phyloP scores from a whole-genome alignment of 179 eudicot genomes.

The Silene coronaria region DNA sequence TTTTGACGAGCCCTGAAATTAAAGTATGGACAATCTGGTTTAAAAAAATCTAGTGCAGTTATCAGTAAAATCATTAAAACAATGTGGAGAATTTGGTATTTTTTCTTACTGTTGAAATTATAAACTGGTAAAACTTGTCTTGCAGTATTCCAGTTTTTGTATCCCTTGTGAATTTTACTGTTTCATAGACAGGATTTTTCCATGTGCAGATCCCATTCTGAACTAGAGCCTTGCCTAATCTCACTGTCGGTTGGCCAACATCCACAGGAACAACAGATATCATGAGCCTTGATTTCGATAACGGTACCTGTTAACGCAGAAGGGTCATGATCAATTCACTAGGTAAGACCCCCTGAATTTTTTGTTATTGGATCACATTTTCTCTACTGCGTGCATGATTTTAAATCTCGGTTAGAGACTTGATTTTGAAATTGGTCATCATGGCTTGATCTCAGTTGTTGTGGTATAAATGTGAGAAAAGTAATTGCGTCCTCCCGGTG shows the following conservation, averaged over 20 bases:
- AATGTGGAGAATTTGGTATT: not conserved
- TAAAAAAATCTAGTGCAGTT: constrained; percentile 7
- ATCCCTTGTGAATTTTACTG: constrained; percentile 61
- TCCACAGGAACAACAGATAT: constrained; percentile 74
- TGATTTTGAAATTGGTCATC: not conserved
- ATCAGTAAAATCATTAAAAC: not conserved
- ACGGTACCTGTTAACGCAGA: constrained; percentile 55
- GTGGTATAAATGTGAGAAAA: too few species aligned
- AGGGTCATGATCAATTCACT: constrained; percentile 10
- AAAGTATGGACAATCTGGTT: not conserved
- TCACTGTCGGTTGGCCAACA: constrained; percentile 79
- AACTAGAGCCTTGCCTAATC: constrained; percentile 58
- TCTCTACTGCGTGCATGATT: constrained; percentile 2
- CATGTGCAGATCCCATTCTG: constrained; percentile 75
- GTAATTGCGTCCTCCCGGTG: too few species aligned
- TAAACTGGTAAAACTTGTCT: constrained; percentile 39
- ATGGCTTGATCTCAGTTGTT: too few species aligned
- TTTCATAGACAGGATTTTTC: constrained; percentile 82
- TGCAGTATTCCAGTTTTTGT: constrained; percentile 39
- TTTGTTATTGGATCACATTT: constrained; percentile 10
- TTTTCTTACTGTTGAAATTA: constrained; percentile 37
- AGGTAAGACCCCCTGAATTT: constrained; percentile 19
- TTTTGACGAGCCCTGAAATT: constrained; percentile 42
- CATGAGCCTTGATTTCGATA: constrained; percentile 51
- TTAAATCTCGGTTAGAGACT: not conserved